Evolutionary conservation across 2,329 filamentous ascomycete genomes (phyloP).

Genomic region (Epichloe glyceriae): DNA sequence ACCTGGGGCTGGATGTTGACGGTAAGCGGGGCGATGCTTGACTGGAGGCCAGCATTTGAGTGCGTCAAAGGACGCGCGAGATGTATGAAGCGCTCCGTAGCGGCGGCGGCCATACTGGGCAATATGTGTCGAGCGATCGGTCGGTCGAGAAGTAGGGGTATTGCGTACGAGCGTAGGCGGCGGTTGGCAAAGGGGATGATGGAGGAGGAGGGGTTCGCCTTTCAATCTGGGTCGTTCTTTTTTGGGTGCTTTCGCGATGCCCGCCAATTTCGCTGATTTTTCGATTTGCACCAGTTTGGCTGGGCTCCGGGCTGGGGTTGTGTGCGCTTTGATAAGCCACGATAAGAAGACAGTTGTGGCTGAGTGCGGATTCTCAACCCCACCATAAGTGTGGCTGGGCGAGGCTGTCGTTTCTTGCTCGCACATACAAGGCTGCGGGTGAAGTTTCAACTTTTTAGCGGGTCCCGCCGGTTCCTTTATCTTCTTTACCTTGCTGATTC

Average conservation of each 20-base stretch:
- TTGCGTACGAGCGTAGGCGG: conserved; percentile 7
- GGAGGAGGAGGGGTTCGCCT: conserved; percentile 5
- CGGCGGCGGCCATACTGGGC: conserved; percentile 64
- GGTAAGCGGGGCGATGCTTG: conserved; percentile 79
- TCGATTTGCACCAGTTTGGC: conserved; percentile 27
- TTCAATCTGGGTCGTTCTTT: neutral
- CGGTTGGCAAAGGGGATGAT: conserved; percentile 10
- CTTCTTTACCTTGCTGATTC: neutral
- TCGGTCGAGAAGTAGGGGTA: neutral
- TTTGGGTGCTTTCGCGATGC: conserved; percentile 17
- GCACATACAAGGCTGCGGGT: conserved; percentile 21
- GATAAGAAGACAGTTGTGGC: conserved; percentile 26
- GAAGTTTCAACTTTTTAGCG: conserved; percentile 9
- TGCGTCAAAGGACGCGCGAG: conserved; percentile 85
- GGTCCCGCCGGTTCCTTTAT: neutral
- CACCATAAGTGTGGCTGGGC: conserved; percentile 21
- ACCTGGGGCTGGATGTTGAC: conserved; percentile 95
- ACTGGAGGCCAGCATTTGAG: conserved; percentile 62
- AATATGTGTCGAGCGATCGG: conserved; percentile 11
- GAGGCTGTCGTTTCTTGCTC: conserved; percentile 7
- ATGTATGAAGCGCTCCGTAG: conserved; percentile 81
- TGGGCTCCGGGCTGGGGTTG: conserved; percentile 30
- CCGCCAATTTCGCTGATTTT: conserved; percentile 30
- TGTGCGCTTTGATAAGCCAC: conserved; percentile 41
- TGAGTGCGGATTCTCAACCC: conserved; percentile 10